Evolutionary conservation across 2,329 filamentous ascomycete species (phyloP).

Genomic region (Epichloe coenophiala): DNA sequence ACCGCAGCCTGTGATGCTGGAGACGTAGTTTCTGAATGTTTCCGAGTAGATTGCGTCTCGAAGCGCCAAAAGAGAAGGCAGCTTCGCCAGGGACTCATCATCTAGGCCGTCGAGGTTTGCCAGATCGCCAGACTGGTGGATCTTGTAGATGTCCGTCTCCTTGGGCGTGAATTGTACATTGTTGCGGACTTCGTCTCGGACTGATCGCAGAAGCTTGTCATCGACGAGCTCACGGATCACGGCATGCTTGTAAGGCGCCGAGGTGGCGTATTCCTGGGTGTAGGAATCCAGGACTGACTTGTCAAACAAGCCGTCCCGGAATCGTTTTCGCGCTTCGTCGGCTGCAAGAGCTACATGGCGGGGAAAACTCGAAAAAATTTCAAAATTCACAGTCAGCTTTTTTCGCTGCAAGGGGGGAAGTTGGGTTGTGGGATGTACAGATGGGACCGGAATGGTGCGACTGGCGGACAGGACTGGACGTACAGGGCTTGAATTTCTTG

Average conservation of each 20-base stretch:
- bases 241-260: constrained; percentile 74
- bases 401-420: neutral
- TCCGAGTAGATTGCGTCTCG: constrained; percentile 90
- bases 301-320: constrained; percentile 54
- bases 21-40: constrained; percentile 78
- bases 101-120: constrained; percentile 93
- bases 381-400: neutral
- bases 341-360: constrained; percentile 28
- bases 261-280: constrained; percentile 47
- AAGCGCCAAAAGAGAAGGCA: constrained; percentile 82
- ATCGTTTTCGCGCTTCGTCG: constrained; percentile 41
- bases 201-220: constrained; percentile 67
- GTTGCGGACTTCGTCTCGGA: constrained; percentile 76
- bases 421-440: too few relatives aligned
- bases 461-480: constrained; percentile 9
- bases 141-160: constrained; percentile 99
- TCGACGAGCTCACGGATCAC: constrained; percentile 76
- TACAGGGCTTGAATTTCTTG: constrained; percentile 41
- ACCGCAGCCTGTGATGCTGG: constrained; percentile 72
- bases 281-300: constrained; percentile 43
- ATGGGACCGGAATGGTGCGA: too few relatives aligned
- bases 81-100: constrained; percentile 66
- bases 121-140: constrained; percentile 94
- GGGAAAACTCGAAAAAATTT: neutral
- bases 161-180: constrained; percentile 95